Conservation (phyloP, 1,284 basidiomycete species). For the Amylostereum chailletii region DNA sequence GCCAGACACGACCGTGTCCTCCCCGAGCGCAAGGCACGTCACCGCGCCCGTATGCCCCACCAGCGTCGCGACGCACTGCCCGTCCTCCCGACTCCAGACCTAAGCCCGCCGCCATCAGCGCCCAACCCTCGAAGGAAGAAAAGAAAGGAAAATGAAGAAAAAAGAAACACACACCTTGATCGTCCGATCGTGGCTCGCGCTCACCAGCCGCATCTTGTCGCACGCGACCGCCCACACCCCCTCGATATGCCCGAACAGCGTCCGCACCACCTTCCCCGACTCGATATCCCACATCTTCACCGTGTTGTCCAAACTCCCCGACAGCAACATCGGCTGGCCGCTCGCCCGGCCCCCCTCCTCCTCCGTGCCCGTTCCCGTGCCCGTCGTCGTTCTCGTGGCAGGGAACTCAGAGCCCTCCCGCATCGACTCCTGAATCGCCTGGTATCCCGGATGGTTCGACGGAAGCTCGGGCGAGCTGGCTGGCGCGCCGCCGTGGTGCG, state of each 20-base stretch:
- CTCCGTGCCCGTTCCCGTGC: too few relatives aligned
- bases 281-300: conserved; percentile 97
- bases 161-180: conserved; percentile 58
- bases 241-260: conserved; percentile 94
- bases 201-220: conserved; percentile 88
- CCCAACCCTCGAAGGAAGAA: conserved; percentile 4
- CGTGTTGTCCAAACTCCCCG: conserved; percentile 92
- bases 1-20: conserved; percentile 94
- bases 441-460: conserved; percentile 15
- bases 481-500: conserved; percentile 4
- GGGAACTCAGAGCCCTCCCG: background rate
- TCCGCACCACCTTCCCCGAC: conserved; percentile 69
- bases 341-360: background rate
- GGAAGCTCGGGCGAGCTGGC: conserved; percentile 6
- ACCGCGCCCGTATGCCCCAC: conserved; percentile 94
- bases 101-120: conserved; percentile 20
- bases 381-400: too few relatives aligned
- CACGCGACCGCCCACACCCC: conserved; percentile 95
- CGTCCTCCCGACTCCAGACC: conserved; percentile 91
- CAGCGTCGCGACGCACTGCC: conserved; percentile 81
- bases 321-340: conserved; percentile 69
- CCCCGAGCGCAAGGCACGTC: conserved; percentile 83
- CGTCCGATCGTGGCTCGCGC: conserved; percentile 87
- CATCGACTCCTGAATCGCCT: conserved; percentile 6
- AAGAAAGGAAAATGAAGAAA: conserved; percentile 5